Evolutionary conservation across 2,329 filamentous ascomycete genomes (phyloP).

Genomic region (Colletotrichum gloeosporioides): DNA sequence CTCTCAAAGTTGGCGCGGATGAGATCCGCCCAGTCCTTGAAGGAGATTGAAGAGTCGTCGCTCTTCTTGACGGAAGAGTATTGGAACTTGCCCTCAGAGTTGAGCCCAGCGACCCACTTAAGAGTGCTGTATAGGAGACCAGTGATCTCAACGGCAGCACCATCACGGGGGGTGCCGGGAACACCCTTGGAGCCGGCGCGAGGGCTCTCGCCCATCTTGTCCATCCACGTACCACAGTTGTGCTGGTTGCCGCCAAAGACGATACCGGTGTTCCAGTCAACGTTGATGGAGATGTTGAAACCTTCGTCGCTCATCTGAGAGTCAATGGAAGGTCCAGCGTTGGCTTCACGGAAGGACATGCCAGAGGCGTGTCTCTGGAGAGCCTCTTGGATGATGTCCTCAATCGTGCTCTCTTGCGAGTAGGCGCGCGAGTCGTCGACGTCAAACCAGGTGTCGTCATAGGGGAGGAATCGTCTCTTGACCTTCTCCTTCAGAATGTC

Average conservation of each 20-base stretch:
- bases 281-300: constrained; percentile 88
- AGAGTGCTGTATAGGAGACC: constrained; percentile 91
- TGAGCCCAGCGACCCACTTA: constrained; percentile 75
- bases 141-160: constrained; percentile 93
- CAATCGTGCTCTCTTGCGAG: constrained; percentile 80
- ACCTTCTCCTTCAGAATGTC: constrained; percentile 78
- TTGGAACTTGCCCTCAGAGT: constrained; percentile 72
- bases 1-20: constrained; percentile 89
- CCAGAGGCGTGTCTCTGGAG: constrained; percentile 90
- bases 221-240: constrained; percentile 99
- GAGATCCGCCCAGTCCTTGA: constrained; percentile 78
- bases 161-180: constrained; percentile 95
- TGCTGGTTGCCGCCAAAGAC: constrained; percentile 92
- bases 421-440: constrained; percentile 84
- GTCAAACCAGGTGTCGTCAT: constrained; percentile 94
- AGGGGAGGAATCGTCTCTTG: constrained; percentile 86
- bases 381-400: constrained; percentile 91
- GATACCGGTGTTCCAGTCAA: constrained; percentile 90
- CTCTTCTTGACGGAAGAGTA: constrained; percentile 74
- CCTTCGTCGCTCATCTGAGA: constrained; percentile 92
- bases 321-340: constrained; percentile 87
- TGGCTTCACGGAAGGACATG: constrained; percentile 92
- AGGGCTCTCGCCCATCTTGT: constrained; percentile 99
- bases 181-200: constrained; percentile 91
- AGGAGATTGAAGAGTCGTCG: constrained; percentile 67